Evolutionary conservation across 106 monocot genomes (phyloP).

Genomic region (Acorus gramineus): DNA sequence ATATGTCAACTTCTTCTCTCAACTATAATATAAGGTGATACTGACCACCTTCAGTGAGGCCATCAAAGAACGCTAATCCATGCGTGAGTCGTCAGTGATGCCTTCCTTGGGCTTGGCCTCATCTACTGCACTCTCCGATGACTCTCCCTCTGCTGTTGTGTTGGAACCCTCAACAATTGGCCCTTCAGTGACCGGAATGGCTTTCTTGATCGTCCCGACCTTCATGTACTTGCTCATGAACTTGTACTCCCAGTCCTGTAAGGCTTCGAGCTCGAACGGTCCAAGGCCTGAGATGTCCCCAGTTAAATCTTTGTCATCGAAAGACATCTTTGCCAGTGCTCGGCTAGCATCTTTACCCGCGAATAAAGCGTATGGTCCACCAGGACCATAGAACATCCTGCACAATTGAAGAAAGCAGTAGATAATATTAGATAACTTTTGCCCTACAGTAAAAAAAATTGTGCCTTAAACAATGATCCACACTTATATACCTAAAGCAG

Average conservation of each 20-base stretch:
- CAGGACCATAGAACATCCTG: constrained; percentile 87
- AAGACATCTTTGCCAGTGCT: constrained; percentile 89
- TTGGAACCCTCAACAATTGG: background rate
- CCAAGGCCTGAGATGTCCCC: constrained; percentile 66
- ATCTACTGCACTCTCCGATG: background rate
- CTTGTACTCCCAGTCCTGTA: constrained; percentile 82
- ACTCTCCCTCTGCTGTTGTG: constrained; percentile 2
- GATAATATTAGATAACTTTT: too few species aligned
- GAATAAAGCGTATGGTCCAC: constrained; percentile 76
- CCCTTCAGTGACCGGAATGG: constrained; percentile 8
- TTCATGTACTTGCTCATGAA: constrained; percentile 82
- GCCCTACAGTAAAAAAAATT: background rate
- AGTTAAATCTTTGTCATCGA: constrained; percentile 59
- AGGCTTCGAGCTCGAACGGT: constrained; percentile 56
- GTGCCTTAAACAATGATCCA: background rate
- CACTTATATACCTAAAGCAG: background rate
- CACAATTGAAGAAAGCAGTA: background rate
- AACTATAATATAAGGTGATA: too few species aligned
- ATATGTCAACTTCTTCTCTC: background rate
- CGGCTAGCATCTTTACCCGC: constrained; percentile 82
- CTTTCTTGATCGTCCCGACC: constrained; percentile 53
- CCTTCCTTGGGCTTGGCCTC: constrained; percentile 1
- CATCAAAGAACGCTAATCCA: too few species aligned
- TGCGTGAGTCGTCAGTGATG: background rate
- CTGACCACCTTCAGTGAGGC: too few species aligned